These are phyloP conservation scores for Fremontodendron californicum DNA, from an alignment of 345 rosid genomes.

Conservation along the genomic window DNA sequence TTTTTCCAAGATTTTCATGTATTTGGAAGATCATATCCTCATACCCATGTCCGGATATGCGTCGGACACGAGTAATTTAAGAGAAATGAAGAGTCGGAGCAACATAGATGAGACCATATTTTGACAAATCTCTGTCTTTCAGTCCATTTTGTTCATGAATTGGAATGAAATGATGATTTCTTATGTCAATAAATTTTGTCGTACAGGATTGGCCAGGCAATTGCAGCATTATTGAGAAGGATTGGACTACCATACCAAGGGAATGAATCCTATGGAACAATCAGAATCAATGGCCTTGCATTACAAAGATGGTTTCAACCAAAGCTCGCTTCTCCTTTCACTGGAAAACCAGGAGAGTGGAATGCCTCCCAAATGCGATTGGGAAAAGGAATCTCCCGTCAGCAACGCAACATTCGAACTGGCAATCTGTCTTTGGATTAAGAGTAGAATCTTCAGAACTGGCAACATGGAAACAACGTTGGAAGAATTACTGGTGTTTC, in stretches of 20 bases:
- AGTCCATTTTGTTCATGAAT: not conserved
- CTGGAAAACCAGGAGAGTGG: slow-evolving; percentile 54
- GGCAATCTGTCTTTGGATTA: slow-evolving; percentile 60
- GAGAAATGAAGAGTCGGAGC: too few species aligned
- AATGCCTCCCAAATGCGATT: slow-evolving; percentile 42
- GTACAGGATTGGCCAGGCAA: slow-evolving; percentile 58
- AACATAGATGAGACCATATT: not conserved
- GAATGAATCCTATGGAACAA: slow-evolving; percentile 59
- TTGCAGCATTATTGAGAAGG: slow-evolving; percentile 73
- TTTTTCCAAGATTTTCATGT: too few species aligned
- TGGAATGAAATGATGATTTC: not conserved
- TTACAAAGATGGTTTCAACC: slow-evolving; percentile 84
- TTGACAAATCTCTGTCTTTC: not conserved
- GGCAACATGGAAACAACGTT: not conserved
- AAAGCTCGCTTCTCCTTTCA: slow-evolving; percentile 62
- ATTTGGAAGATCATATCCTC: too few species aligned
- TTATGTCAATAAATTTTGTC: slow-evolving; percentile 12
- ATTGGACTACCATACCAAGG: slow-evolving; percentile 67
- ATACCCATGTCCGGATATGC: too few species aligned
- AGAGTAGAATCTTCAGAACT: slow-evolving; percentile 5
- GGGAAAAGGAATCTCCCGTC: slow-evolving; percentile 62
- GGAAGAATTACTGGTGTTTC: not conserved
- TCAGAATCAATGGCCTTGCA: slow-evolving; percentile 71
- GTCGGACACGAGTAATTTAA: too few species aligned
- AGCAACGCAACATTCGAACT: slow-evolving; percentile 76